Base-by-base conservation (phyloP, 2,329 filamentous ascomycete genomes). In the Xylaria sp. region DNA sequence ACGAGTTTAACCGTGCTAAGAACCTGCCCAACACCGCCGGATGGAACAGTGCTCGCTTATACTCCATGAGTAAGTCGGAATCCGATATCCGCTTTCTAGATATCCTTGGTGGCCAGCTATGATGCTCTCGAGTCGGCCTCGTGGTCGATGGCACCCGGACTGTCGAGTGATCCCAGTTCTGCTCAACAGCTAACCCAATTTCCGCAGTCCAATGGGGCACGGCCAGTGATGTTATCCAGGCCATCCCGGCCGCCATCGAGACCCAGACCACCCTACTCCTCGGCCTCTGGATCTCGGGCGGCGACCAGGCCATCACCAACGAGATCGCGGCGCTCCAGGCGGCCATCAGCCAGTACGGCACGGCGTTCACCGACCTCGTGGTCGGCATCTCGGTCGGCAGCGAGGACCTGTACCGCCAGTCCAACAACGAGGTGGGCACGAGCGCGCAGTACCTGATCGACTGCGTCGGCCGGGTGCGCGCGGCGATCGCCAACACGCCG, bases 201-300 rank as follows among this genome's bases (percentile, higher is more conserved):
- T 42, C 3, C 34, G 21, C 46, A 71, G 68, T 71, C 50, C 66
- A 70, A 62, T 68, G 65, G 65, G 63, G 64, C 55, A 70, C 66
- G 2, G 45, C 64, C 39, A 66, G 52, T 49, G 54, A 91, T 69
- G 88, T 89, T 19, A 70, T 92, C 66, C 78, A 87, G 70, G 89
- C 90, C 29, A 78, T 90, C 72, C 87, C 87, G 70, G 82, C 82
- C 7, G 81, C 82, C 21, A 70, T 81, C 41, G 69, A 70, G 34
- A 78, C 77, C 9, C 75, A 78, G 17, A 78, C 76, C 0, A 72
- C 75, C 52, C 71, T 84, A 26, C 74, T 84, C 22, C 76, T 81
- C 7, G 81, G 82, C 39, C 69, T 84, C 41, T 85, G 82, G 82
- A 68, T 73, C 24, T 71, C 44, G 56, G 68, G 67, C 2, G 37